phyloP scores from a whole-genome alignment of 768 basidiomycete species.

The Serpula lacrymans region DNA sequence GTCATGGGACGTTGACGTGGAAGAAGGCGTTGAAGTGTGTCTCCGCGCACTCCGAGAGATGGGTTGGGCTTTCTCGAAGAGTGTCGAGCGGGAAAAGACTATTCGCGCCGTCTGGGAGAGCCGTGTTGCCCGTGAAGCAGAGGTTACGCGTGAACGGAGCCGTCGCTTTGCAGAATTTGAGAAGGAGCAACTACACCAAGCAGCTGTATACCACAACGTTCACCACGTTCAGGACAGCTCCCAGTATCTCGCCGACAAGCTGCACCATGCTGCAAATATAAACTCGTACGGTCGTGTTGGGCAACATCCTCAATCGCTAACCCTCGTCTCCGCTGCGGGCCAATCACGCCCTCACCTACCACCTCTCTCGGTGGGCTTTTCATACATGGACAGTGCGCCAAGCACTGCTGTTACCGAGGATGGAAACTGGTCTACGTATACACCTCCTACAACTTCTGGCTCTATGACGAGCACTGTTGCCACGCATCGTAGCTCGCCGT shows the following conservation, averaged over 20 bases:
- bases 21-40: conserved; percentile 45
- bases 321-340: conserved; percentile 29
- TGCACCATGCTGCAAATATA: conserved; percentile 16
- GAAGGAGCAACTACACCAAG: conserved; percentile 14
- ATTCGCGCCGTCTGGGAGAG: conserved; percentile 48
- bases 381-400: conserved; percentile 51
- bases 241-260: conserved; percentile 18
- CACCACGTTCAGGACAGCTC: conserved; percentile 24
- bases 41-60: conserved; percentile 75
- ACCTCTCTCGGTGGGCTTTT: conserved; percentile 36
- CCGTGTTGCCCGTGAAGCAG: conserved; percentile 30
- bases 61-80: conserved; percentile 77
- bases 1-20: conserved; percentile 26
- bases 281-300: conserved; percentile 3
- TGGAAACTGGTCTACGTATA: conserved; percentile 57
- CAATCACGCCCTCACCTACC: conserved; percentile 47
- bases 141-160: conserved; percentile 21
- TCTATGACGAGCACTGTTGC: conserved; percentile 45
- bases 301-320: conserved; percentile 19
- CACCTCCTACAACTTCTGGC: conserved; percentile 56
- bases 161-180: conserved; percentile 8
- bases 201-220: conserved; percentile 18
- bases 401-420: conserved; percentile 49
- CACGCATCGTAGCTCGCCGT: conserved; percentile 37
- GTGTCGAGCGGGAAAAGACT: conserved; percentile 66